Evolutionary conservation across 2,329 filamentous ascomycete genomes (phyloP), one percentile per base, ranked within the genome.

Genomic region (Epichloe sibirici): DNA sequence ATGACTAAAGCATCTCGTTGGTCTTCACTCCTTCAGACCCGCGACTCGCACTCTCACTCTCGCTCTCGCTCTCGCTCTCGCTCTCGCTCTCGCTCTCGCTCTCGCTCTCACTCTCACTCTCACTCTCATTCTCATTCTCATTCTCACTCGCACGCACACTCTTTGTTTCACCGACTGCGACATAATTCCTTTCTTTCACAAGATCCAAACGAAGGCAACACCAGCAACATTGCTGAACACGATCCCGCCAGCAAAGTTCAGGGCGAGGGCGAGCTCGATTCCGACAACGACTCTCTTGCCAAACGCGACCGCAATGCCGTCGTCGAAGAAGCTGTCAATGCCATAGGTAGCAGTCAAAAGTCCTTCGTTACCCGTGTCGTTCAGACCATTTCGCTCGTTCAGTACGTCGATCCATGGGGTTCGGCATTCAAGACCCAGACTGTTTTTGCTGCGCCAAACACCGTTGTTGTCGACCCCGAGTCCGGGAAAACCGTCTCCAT

Each of bases 381-480:
- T 51, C 71, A 78, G 63, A 81, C 78, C 58, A 65, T 81, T 57
- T 78, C 76, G 28, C 68, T 81, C 62, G 64, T 81, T 52, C 72
- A 79, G 57, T 60, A 76, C 55, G 71, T 79, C 56, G 75, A 80
- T 63, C 65, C 66, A 45, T 61, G 64, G 45, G 77, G 77, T 55
- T 69, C 67, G 31, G 67, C 72, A 48, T 60, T 78, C 45, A 64
- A 69, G 49, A 62, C 73, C 23, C 65, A 71, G 53, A 80, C 77
- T 35, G 57, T 72, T 51, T 64, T 61, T 57, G 65, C 67, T 42
- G 57, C 67, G 45, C 62, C 71, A 39, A 64, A 66, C 58, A 72
- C 71, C 52, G 62, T 68, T 52, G 59, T 71, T 55, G 59, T 67
- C 56, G 63, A 66, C 58, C 57, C 65, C 47, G 59, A 59, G 52